Evolutionary conservation across 345 rosid genomes (phyloP).

Genomic region (Hypericum perforatum): DNA sequence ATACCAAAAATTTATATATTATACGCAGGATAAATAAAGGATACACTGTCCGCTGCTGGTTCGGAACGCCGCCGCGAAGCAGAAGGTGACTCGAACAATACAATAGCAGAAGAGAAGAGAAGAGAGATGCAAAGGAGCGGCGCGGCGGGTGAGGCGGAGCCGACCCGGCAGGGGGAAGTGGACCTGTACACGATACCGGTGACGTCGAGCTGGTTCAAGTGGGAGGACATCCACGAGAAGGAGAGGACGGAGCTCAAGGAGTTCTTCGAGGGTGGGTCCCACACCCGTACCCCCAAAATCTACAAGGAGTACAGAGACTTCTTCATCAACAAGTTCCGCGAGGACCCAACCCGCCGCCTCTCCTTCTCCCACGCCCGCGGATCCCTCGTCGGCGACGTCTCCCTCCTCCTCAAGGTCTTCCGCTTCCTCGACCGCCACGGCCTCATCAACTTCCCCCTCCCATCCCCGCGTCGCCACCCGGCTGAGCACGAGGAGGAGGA

Average conservation of each 20-base stretch:
- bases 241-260: constrained; percentile 63
- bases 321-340: constrained; percentile 79
- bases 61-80: no score
- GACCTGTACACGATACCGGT: no score
- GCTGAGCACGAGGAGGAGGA: constrained; percentile 20
- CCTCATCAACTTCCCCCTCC: constrained; percentile 51
- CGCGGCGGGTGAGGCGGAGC: no score
- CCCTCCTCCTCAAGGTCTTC: constrained; percentile 65
- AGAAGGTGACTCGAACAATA: no score
- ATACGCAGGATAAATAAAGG: no score
- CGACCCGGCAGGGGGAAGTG: no score
- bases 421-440: constrained; percentile 64
- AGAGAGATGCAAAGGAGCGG: no score
- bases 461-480: constrained; percentile 3
- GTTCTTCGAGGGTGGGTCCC: constrained; percentile 75
- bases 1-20: no score
- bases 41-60: no score
- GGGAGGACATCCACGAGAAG: constrained; percentile 89
- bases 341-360: constrained; percentile 56
- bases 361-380: constrained; percentile 77
- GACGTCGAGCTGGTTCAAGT: constrained; percentile 67
- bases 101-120: no score
- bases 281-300: constrained; percentile 77
- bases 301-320: constrained; percentile 93
- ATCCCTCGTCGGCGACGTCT: constrained; percentile 73